These are phyloP conservation scores for Fusarium subglutinans DNA, from an alignment of 2,329 filamentous ascomycete species.

Conservation along the genomic window DNA sequence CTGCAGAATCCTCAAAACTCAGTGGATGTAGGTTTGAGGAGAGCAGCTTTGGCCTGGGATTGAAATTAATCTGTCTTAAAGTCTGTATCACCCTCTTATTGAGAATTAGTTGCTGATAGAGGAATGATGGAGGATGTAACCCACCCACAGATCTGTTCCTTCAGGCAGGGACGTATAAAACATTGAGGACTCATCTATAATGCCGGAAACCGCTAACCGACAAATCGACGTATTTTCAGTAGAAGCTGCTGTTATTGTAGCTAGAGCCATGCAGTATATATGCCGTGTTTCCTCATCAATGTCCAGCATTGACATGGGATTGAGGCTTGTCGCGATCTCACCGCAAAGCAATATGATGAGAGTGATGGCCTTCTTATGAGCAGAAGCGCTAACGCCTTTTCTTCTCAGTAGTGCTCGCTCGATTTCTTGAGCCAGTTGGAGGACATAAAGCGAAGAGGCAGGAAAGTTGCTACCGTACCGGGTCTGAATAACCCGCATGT, in stretches of 20 bases:
- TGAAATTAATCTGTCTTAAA: slow-evolving; percentile 41
- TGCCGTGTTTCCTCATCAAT: slow-evolving; percentile 44
- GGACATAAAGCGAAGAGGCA: slow-evolving; percentile 46
- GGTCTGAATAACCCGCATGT: slow-evolving; percentile 53
- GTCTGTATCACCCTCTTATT: slow-evolving; percentile 44
- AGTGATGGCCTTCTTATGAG: slow-evolving; percentile 50
- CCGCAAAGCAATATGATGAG: slow-evolving; percentile 54
- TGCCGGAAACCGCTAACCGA: slow-evolving; percentile 54
- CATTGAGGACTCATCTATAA: slow-evolving; percentile 54
- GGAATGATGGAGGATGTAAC: slow-evolving; percentile 4
- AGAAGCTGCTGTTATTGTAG: slow-evolving; percentile 51
- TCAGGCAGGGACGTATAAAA: slow-evolving; percentile 46
- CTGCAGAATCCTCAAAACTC: slow-evolving; percentile 42
- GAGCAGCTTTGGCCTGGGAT: slow-evolving; percentile 27
- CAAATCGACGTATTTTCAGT: slow-evolving; percentile 47
- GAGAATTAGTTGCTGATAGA: slow-evolving; percentile 31
- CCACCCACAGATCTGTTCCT: slow-evolving; percentile 55
- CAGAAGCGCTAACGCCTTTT: slow-evolving; percentile 22
- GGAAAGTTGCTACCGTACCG: slow-evolving; percentile 48
- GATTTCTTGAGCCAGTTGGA: slow-evolving; percentile 52
- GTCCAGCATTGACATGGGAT: slow-evolving; percentile 44
- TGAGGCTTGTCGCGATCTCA: slow-evolving; percentile 50
- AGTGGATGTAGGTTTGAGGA: slow-evolving; percentile 42
- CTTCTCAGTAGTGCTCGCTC: slow-evolving; percentile 34
- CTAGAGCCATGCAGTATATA: slow-evolving; percentile 51